Conservation (phyloP, 2,329 filamentous ascomycete species). For the Sclerotinia minor region DNA sequence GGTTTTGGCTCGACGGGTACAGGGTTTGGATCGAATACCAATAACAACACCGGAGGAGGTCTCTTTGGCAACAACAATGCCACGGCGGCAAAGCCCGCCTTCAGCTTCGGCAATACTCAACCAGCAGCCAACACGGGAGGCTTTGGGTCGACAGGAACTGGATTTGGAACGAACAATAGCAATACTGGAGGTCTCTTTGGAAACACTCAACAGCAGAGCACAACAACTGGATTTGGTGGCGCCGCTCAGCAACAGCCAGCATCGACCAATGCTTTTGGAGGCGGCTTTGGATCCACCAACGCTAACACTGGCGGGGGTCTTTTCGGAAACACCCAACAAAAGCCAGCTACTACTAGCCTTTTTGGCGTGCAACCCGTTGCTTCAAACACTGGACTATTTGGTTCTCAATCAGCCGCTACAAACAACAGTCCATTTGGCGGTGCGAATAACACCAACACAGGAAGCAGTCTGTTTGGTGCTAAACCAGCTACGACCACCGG, state of each 20-base stretch:
- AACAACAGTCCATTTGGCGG: conserved; percentile 37
- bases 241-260: conserved; percentile 46
- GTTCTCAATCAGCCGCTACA: conserved; percentile 28
- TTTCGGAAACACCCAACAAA: conserved; percentile 44
- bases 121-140: conserved; percentile 31
- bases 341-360: conserved; percentile 46
- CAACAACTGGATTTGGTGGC: conserved; percentile 42
- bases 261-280: conserved; percentile 44
- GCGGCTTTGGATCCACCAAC: conserved; percentile 31
- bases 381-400: conserved; percentile 43
- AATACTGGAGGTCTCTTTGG: conserved; percentile 44
- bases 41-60: conserved; percentile 37
- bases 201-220: conserved; percentile 37
- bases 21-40: conserved; percentile 37
- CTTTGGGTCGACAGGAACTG: conserved; percentile 37
- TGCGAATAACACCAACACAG: conserved; percentile 37
- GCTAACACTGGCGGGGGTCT: conserved; percentile 42
- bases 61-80: conserved; percentile 39
- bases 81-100: conserved; percentile 45
- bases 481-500: conserved; percentile 44
- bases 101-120: conserved; percentile 37
- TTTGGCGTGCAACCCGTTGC: conserved; percentile 46
- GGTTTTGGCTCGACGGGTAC: conserved; percentile 44
- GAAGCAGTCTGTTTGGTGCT: conserved; percentile 42
- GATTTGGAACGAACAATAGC: conserved; percentile 31